A percentile compares a stretch with the other conserved stretches of the same genome.
Evolutionary conservation across 192 early-diverging fungal species (phyloP).

Genomic region (Coemansia umbellata): DNA sequence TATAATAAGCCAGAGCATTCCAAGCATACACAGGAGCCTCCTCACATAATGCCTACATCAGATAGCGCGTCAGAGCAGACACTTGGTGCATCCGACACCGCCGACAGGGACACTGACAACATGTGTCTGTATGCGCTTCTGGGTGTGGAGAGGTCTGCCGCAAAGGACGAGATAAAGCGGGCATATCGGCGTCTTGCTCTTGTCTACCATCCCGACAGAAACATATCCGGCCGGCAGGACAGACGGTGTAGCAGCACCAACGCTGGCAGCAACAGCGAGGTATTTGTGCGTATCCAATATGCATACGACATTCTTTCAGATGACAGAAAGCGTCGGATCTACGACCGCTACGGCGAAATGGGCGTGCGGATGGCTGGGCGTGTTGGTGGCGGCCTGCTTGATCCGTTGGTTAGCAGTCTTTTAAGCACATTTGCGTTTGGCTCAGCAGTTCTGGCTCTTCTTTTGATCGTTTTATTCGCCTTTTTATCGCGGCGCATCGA

Average conservation of each 20-base stretch:
- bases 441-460: conserved; percentile 51
- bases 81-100: neutral
- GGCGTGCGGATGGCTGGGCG: conserved; percentile 74
- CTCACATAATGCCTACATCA: conserved; percentile 13
- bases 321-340: conserved; percentile 79
- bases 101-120: conserved; percentile 24
- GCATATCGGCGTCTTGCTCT: conserved; percentile 80
- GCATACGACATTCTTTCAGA: conserved; percentile 79
- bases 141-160: conserved; percentile 64
- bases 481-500: conserved; percentile 78
- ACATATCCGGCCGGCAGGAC: conserved; percentile 9
- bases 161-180: conserved; percentile 72
- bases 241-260: conserved; percentile 24
- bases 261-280: conserved; percentile 56
- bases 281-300: conserved; percentile 82
- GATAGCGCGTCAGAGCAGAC: conserved; percentile 33
- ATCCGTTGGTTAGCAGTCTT: conserved; percentile 62
- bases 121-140: conserved; percentile 84
- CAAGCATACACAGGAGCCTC: no score
- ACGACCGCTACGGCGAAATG: conserved; percentile 84
- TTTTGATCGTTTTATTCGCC: conserved; percentile 79
- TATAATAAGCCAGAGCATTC: no score
- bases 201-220: conserved; percentile 90
- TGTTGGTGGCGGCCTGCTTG: conserved; percentile 61
- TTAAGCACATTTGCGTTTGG: conserved; percentile 58